Evolutionary conservation across 2,329 filamentous ascomycete genomes (phyloP), one percentile per base, ranked within the genome.

Genomic region (Trichoderma hamatum): DNA sequence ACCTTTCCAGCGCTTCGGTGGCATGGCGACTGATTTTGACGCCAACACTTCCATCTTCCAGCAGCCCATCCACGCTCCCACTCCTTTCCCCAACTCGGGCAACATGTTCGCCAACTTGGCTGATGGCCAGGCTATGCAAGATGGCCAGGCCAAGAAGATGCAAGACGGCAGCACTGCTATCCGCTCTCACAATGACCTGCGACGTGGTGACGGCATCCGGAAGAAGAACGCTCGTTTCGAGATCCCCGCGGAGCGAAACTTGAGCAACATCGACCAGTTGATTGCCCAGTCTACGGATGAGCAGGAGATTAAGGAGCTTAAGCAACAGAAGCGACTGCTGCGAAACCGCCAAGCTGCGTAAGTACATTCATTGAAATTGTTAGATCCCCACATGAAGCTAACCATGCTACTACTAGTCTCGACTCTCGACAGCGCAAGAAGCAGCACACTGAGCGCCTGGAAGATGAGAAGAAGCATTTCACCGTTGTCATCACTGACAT

Each of bases 171-270:
- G 88, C 80, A 88, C 92, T 32, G 84, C 87, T 67, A 87, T 91
- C 80, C 88, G 89, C 77, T 91, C 87, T 74, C 91, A 92, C 82
- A 93, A 94, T 71, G 90, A 94, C 68, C 84, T 92, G 79, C 86
- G 89, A 71, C 88, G 92, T 74, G 89, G 93, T 68, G 94, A 96
- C 74, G 93, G 96, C 71, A 96, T 98, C 80, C 89, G 96, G 76
- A 99, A 99, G 89, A 98, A 98, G 91, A 99, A 98, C 77, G 94
- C 94, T 73, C 92, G 95, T 74, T 97, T 98, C 81, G 95, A 98
- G 77, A 99, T 99, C 74, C 96, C 96, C 11, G 90, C 92, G 55
- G 96, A 97, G 82, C 89, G 94, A 71, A 98, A 94, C 76, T 88
- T 99, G 74, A 90, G 88, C 84, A 98, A 96, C 82, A 98, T 99